Base-by-base conservation (phyloP, 352 stramenopile genomes). In the Phytophthora hibernalis region DNA sequence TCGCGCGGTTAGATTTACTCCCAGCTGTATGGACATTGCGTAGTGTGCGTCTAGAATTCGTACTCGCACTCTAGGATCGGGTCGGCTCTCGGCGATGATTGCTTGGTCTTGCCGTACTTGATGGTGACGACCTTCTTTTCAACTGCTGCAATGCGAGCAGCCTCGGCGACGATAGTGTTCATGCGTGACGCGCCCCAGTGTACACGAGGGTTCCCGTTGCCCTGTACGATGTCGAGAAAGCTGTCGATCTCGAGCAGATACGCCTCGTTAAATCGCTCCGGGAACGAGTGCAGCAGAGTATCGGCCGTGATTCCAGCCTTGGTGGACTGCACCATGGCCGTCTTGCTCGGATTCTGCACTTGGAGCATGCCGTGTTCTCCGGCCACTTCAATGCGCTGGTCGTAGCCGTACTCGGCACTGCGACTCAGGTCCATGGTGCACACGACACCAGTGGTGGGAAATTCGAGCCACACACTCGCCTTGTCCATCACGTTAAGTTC, bases 331-430 rank as follows among this genome's bases (percentile, higher is more conserved):
- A 95, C 73, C 33, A 88, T 71, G 0, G 76, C 71, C 28, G 83
- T 93, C 62, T 87, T 85, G 16, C 72, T 65, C 20, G 84, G 72
- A 58, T 97, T 97, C 8, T 82, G 64, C 24, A 91, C 82, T 31
- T 93, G 81, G 9, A 92, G 61, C 83, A 92, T 91, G 28, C 87
- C 87, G 35, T 61, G 42, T 55, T 90, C 83, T 2, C 90, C 91
- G 47, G 87, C 85, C 15, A 98, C 78, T 74, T 98, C 93, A 59
- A 95, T 89, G 40, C 93, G 87, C 68, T 98, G 93, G 77, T 98
- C 93, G 68, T 98, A 98, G 35, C 93, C 93, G 61, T 97, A 98
- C 43, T 82, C 77, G 3, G 92, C 85, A 48, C 76, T 87, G 8
- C 93, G 85, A 62, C 85, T 97, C 18, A 97, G 63, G 35, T 94